Evolutionary conservation across 371 early-diverging fungal genomes (phyloP).

Genomic region (Mortierella sp.): DNA sequence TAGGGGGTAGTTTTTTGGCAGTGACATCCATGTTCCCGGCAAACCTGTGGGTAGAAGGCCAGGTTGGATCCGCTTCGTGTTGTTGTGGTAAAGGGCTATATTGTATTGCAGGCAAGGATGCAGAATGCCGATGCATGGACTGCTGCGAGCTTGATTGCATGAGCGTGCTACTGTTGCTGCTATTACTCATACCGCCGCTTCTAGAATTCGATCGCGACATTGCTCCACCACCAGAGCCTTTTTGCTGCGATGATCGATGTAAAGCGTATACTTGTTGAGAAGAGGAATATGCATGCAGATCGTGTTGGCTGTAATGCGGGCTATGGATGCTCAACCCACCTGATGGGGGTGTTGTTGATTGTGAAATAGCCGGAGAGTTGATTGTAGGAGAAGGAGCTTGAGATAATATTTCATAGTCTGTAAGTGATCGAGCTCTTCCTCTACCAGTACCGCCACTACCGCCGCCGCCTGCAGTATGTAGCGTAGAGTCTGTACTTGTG

Average conservation of each 20-base stretch:
- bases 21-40: background rate
- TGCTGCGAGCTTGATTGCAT: slow-evolving; percentile 14
- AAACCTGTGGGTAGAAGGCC: slow-evolving; percentile 9
- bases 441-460: too few relatives aligned
- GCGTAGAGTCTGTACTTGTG: slow-evolving; percentile 9
- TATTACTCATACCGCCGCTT: slow-evolving; percentile 7
- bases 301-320: slow-evolving; percentile 9
- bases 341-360: slow-evolving; percentile 4
- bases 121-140: slow-evolving; percentile 20
- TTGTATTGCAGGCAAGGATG: slow-evolving; percentile 20
- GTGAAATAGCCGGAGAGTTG: slow-evolving; percentile 9
- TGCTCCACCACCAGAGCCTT: slow-evolving; percentile 1
- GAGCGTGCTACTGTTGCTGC: slow-evolving; percentile 3
- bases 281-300: background rate
- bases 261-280: background rate
- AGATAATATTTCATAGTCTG: background rate
- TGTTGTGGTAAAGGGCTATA: slow-evolving; percentile 5
- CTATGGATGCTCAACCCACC: background rate
- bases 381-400: background rate
- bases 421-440: background rate
- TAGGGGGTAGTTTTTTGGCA: background rate
- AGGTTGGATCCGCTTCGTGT: background rate
- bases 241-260: slow-evolving; percentile 3
- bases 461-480: background rate
- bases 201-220: slow-evolving; percentile 12